Base-by-base conservation (phyloP, 2,329 filamentous ascomycete species). In the Penicillium frequentans region DNA sequence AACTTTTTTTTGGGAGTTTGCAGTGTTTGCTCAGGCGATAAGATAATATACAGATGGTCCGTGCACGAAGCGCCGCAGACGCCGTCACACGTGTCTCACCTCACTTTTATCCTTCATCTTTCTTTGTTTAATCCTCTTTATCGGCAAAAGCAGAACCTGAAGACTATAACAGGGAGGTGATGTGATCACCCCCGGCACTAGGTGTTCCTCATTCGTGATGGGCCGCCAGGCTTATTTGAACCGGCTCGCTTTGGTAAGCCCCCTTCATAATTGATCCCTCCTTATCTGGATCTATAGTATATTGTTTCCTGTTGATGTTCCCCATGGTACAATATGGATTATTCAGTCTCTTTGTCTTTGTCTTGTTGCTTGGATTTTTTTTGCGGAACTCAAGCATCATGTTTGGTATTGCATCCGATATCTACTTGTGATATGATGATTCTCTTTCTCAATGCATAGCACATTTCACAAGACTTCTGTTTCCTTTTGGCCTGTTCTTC, bases 181-280 rank as follows among this genome's bases (percentile, higher is more conserved):
- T 60, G 59, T 58, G 26, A 48, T 52, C 31, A 19, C 7, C 24
- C 13, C 33, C 60, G 50, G 56, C 23, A 19, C 16, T 46, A 16
- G 29, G 51, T 43, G 29, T 49, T n/a, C 21, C 42, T 52, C 16
- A 52, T 44, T 43, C 50, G 42, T 53, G 58, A 61, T 79, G 77
- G 77, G 77, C 58, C 73, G 77, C 63, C 75, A 75, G 59, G 74
- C 75, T 59, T 78, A 77, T 65, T 65, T 78, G 64, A 76, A 74
- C 57, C 68, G 77, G 59, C 71, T 79, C 55, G 77, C 76, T 65
- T 63, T 79, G 76, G 77, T 79, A 77, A 68, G 75, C 62, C 50
- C 56, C 43, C 44, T 53, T 51, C 23, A 39, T 31, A 44, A n/a
- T 27, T 46, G 44, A 48, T 53, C 45, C 19, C 42, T 55, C 26